Base-by-base conservation (phyloP, 495 filamentous ascomycete species). In the Hypoxylon subgilvum region DNA sequence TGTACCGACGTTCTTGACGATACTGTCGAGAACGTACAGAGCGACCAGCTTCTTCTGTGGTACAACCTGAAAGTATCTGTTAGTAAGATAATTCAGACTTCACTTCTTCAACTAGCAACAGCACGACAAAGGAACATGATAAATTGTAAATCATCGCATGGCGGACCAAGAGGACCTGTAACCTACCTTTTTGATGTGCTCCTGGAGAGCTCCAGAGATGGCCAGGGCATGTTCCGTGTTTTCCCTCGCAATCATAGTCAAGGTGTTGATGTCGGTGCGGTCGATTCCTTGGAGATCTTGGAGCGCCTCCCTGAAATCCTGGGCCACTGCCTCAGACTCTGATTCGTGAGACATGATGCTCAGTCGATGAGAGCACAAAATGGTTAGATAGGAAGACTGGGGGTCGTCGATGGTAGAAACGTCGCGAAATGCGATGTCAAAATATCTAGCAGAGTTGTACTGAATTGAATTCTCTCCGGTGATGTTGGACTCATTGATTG, bases 1-100 rank as follows among this genome's bases (percentile, higher is more conserved):
- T 0, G 92, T 96, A 19, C 95, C 95, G 51, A 97, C 92, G 80
- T 97, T 97, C 76, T 98, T 98, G 66, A 94, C 94, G 50, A 98
- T 89, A 6, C 92, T 97, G 76, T 98, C 94, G 69, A 97, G 89
- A 63, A 98, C 88, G 77, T 97, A 98, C n/a, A 98, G 81, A 2
- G 95, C 90, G 17, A 93, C 91, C 12, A 98, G 78, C 65, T 97
- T 98, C 69, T 88, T 88, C 28, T 79, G 78, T 16, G 94, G 91
- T 35, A 90, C 84, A 34, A 86, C 88, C 93, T 98, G 79, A 60
- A 73, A 52, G 69, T 45, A 19, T 22, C 34, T 49, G 45, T 67
- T 59, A 63, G 62, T 38, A 42, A 30, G 40, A 32, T 42, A 47
- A 16, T 35, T 13, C 1, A 9, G n/a, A 6, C 16, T 4, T 35